phyloP scores from a whole-genome alignment of 106 monocot genomes.

The Allium sativum region DNA sequence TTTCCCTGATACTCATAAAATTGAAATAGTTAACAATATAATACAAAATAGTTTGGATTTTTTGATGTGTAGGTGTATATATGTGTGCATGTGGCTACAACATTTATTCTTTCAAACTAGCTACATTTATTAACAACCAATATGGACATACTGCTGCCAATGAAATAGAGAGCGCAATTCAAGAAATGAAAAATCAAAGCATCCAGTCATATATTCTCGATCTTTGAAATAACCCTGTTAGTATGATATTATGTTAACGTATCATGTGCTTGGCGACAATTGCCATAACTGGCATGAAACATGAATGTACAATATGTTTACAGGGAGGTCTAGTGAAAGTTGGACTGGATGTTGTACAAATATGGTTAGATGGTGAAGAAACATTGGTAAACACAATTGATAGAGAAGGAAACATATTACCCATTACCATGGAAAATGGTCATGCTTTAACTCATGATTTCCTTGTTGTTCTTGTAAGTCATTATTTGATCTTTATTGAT shows the following conservation, averaged over 20 bases:
- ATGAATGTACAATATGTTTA: too few species aligned
- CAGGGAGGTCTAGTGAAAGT: slow-evolving; percentile 88
- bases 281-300: too few species aligned
- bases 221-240: slow-evolving; percentile 85
- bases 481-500: neutral
- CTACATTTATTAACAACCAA: too few species aligned
- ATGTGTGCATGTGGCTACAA: too few species aligned
- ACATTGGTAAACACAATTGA: slow-evolving; percentile 94
- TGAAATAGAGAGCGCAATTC: slow-evolving; percentile 80
- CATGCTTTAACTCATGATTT: slow-evolving; percentile 91
- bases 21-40: too few species aligned
- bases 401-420: slow-evolving; percentile 76
- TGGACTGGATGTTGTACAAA: slow-evolving; percentile 92
- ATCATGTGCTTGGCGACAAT: too few species aligned
- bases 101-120: too few species aligned
- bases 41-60: too few species aligned
- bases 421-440: slow-evolving; percentile 65
- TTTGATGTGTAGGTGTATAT: too few species aligned
- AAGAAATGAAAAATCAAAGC: slow-evolving; percentile 67
- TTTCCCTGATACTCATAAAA: slow-evolving; percentile 60
- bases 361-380: slow-evolving; percentile 94
- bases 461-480: slow-evolving; percentile 89
- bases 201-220: slow-evolving; percentile 95
- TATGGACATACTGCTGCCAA: slow-evolving; percentile 67
- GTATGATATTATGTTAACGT: too few species aligned